Conservation (phyloP, 164 flowering plant species). For the Paratinospora sagittata region DNA sequence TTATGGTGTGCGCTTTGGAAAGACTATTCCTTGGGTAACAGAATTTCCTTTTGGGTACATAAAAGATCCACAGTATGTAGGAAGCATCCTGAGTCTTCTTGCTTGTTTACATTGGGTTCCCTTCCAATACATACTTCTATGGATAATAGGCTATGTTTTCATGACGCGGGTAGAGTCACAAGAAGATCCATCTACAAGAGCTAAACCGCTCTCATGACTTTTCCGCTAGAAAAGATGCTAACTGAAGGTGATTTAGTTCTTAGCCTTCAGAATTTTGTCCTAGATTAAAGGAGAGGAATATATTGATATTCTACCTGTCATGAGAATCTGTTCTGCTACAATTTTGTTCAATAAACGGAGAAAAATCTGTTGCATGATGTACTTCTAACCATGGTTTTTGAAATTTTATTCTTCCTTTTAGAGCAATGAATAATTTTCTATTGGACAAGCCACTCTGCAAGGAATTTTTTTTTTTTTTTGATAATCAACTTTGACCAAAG, state of each 20-base stretch:
- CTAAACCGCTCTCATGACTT: conserved; percentile 39
- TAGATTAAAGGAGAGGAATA: background rate
- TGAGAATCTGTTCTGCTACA: background rate
- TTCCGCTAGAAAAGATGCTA: background rate
- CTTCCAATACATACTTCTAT: conserved; percentile 63
- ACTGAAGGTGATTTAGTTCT: background rate
- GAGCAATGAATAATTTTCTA: background rate
- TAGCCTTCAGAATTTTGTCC: background rate
- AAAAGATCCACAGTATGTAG: conserved; percentile 89
- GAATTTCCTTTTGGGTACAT: conserved; percentile 85
- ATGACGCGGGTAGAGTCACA: conserved; percentile 68
- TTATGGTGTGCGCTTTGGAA: conserved; percentile 90
- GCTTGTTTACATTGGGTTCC: conserved; percentile 84
- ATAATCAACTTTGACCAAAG: no score
- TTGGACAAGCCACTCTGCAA: no score
- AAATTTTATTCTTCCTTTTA: background rate
- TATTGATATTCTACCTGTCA: background rate
- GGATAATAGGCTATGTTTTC: conserved; percentile 71
- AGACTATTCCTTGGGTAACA: conserved; percentile 85
- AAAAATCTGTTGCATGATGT: background rate
- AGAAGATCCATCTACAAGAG: conserved; percentile 76
- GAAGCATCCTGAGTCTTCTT: conserved; percentile 76
- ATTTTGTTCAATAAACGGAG: background rate
- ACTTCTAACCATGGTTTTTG: background rate
- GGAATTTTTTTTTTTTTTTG: no score